Percentiles rank a stretch among this genome's conserved stretches.
These are phyloP conservation scores for Aspergillus viridinutans DNA, from an alignment of 2,329 filamentous ascomycete genomes.

Conservation along the genomic window DNA sequence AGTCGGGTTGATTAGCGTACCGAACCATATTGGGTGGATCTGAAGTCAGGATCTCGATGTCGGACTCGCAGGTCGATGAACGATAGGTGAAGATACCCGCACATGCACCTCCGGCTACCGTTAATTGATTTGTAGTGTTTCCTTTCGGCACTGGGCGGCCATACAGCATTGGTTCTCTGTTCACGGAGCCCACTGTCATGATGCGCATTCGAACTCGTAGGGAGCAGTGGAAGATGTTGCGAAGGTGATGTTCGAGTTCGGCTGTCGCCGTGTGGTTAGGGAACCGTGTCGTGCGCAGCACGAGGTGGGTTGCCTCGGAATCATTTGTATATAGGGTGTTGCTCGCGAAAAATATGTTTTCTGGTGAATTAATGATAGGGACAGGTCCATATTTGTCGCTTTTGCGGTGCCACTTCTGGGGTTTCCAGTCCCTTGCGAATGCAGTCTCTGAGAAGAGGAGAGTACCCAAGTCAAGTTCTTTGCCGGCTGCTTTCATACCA, in stretches of 20 bases:
- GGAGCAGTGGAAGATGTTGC: slow-evolving; percentile 46
- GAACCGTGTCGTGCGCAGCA: slow-evolving; percentile 44
- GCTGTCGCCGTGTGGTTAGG: slow-evolving; percentile 44
- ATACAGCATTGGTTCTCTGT: background rate
- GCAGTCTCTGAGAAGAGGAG: slow-evolving; percentile 29
- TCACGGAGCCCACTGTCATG: slow-evolving; percentile 13
- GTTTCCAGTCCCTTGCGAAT: slow-evolving; percentile 37
- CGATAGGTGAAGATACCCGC: slow-evolving; percentile 51
- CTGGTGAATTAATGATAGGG: slow-evolving; percentile 43
- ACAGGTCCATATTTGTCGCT: slow-evolving; percentile 35
- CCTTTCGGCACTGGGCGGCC: background rate
- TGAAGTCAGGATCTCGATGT: slow-evolving; percentile 51
- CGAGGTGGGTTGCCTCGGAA: slow-evolving; percentile 39
- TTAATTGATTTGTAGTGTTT: background rate
- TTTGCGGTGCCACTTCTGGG: slow-evolving; percentile 45
- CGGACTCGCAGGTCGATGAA: slow-evolving; percentile 46
- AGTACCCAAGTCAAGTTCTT: slow-evolving; percentile 8
- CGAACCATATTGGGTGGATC: slow-evolving; percentile 43
- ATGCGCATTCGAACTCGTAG: slow-evolving; percentile 47
- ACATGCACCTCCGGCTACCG: slow-evolving; percentile 40
- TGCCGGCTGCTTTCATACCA: background rate
- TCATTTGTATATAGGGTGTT: slow-evolving; percentile 15
- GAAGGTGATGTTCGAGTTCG: slow-evolving; percentile 45
- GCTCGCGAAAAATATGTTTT: slow-evolving; percentile 45
- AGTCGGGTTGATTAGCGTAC: slow-evolving; percentile 42